These are phyloP conservation scores for Fusarium liriodendri DNA, from an alignment of 2,329 filamentous ascomycete genomes.

Conservation along the genomic window DNA sequence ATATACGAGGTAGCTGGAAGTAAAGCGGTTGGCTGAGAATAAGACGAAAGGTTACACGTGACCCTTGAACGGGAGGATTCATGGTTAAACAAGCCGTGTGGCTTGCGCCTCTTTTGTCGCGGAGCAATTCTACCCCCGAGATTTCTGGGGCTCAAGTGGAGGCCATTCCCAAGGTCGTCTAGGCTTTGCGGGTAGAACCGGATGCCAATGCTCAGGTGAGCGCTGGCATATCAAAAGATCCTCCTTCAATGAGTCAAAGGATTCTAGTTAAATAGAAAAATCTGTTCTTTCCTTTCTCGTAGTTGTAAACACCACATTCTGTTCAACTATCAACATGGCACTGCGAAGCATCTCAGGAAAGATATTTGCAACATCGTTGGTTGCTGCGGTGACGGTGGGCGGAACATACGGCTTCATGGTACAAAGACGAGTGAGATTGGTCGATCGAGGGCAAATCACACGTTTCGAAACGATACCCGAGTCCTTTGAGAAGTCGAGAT, in stretches of 20 bases:
- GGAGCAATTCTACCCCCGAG: conserved; percentile 12
- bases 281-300: not conserved
- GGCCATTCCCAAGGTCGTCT: conserved; percentile 5
- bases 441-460: conserved; percentile 29
- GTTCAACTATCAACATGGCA: conserved; percentile 13
- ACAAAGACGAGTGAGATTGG: conserved; percentile 13
- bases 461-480: conserved; percentile 30
- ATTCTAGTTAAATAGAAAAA: not conserved
- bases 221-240: not conserved
- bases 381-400: conserved; percentile 17
- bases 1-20: not conserved
- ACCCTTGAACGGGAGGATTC: not conserved
- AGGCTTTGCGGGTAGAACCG: conserved; percentile 18
- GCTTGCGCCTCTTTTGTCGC: not conserved
- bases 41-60: not conserved
- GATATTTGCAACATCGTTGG: conserved; percentile 25
- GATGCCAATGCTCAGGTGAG: conserved; percentile 13
- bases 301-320: not conserved
- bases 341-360: conserved; percentile 23
- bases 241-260: conserved; percentile 12
- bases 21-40: not conserved
- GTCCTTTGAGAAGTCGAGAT: conserved; percentile 38
- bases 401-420: conserved; percentile 32
- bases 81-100: not conserved
- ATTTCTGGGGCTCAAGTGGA: not conserved